Evolutionary conservation across 2,329 filamentous ascomycete genomes (phyloP), one percentile per base, ranked within the genome.

Genomic region (Fusarium luffae): DNA sequence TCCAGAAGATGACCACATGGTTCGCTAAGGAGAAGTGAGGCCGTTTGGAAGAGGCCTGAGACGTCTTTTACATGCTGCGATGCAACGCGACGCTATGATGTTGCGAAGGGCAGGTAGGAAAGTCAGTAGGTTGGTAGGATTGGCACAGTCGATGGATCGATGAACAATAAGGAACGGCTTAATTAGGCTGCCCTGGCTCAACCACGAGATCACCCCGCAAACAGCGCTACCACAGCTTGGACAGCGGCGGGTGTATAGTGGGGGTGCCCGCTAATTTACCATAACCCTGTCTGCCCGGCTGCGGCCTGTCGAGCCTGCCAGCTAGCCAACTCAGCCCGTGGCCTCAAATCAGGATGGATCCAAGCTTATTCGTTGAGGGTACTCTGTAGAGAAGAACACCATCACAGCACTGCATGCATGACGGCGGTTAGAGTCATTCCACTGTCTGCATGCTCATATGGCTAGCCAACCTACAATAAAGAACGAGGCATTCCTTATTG

Each of bases 1-100:
- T 74, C 85, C 85, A 70, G 88, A 89, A 74, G 88, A 90, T 69
- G 88, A 87, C 82, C 90, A 90, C 88, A 91, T 90, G 50, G 23
- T 69, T 76, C 82, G 76, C 74, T 61, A 14, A 54, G 43, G n/a
- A 54, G 43, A 34, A 28, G 59, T 68, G 67, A 69, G 71, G 74
- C 74, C 72, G 71, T 72, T 73, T 16, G 50, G 62, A 63, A 72
- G 59, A 61, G 67, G 68, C 52, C 54, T 63, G 69, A 59, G 73
- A 71, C 56, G 71, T 63, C 51, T 59, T 70, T 67, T 55, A 77
- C 77, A 79, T 80, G 70, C 68, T 79, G 77, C 62, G 72, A 72
- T 68, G 63, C 48, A 51, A 70, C 51, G 66, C 66, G 58, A 70
- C 64, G 59, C 68, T 68, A 68, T 73, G 75, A 71, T 74, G 70